phyloP scores from a whole-genome alignment of 208 protist genomes.

The Wallacemonas sp. region DNA sequence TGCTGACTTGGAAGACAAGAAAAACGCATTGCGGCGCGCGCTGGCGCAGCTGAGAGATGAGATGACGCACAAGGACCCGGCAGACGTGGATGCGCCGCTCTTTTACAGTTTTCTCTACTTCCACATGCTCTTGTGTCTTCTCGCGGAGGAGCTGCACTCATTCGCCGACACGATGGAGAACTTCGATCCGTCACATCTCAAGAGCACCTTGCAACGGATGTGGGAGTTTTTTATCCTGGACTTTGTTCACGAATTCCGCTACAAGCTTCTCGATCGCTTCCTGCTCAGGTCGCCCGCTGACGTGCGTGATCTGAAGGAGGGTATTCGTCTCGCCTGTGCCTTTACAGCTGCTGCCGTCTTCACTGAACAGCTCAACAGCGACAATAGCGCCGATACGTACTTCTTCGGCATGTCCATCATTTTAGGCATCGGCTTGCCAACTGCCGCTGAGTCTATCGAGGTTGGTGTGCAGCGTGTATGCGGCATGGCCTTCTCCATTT shows the following conservation, averaged over 20 bases:
- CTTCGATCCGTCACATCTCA: slow-evolving; percentile 39
- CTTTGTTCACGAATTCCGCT: slow-evolving; percentile 40
- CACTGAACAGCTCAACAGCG: slow-evolving; percentile 38
- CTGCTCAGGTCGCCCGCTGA: slow-evolving; percentile 42
- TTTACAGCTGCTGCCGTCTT: slow-evolving; percentile 45
- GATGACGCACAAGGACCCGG: slow-evolving; percentile 6
- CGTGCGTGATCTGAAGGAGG: slow-evolving; percentile 45
- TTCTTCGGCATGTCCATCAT: slow-evolving; percentile 72
- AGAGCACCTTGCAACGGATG: slow-evolving; percentile 29
- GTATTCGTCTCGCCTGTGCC: slow-evolving; percentile 48
- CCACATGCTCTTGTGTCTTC: slow-evolving; percentile 50
- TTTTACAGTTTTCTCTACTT: slow-evolving; percentile 57
- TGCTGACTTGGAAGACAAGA: slow-evolving; percentile 30
- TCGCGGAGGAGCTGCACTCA: slow-evolving; percentile 51
- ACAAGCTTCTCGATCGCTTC: slow-evolving; percentile 40
- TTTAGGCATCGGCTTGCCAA: slow-evolving; percentile 51
- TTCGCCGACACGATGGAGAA: slow-evolving; percentile 45
- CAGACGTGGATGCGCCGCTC: slow-evolving; percentile 25
- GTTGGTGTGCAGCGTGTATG: slow-evolving; percentile 52
- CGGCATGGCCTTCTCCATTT: slow-evolving; percentile 45
- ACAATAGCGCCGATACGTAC: slow-evolving; percentile 34
- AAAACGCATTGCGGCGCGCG: slow-evolving; percentile 30
- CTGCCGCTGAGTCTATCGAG: slow-evolving; percentile 48
- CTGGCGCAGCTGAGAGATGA: slow-evolving; percentile 14
- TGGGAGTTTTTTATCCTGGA: slow-evolving; percentile 54